Percentiles rank a stretch among this genome's conserved stretches.
These are phyloP conservation scores for Citrus reticulata DNA, from an alignment of 345 rosid genomes.

Conservation along the genomic window DNA sequence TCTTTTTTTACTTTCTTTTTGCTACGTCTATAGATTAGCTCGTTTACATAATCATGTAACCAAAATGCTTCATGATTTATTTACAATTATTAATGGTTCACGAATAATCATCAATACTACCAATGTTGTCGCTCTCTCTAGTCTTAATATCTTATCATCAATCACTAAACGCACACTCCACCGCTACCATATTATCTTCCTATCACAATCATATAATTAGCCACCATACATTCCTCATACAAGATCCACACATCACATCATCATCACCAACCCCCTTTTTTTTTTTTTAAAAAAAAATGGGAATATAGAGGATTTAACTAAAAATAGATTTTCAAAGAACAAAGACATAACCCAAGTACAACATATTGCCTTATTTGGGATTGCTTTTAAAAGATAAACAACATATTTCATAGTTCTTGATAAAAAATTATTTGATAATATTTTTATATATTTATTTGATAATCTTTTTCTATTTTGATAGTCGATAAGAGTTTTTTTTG, in stretches of 20 bases:
- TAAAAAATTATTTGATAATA: too few relatives aligned
- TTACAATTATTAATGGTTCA: background rate
- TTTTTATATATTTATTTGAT: too few relatives aligned
- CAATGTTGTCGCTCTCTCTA: background rate
- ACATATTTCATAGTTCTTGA: too few relatives aligned
- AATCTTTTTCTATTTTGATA: too few relatives aligned
- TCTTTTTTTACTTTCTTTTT: background rate
- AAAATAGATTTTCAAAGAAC: too few relatives aligned
- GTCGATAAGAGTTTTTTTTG: too few relatives aligned
- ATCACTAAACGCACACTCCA: background rate
- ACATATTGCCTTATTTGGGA: too few relatives aligned
- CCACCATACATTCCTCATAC: background rate
- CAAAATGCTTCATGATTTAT: background rate
- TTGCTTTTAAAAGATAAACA: too few relatives aligned
- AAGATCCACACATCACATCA: background rate
- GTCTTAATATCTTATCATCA: background rate
- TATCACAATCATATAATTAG: background rate
- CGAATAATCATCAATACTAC: background rate
- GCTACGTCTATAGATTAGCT: background rate
- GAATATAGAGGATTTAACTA: too few relatives aligned
- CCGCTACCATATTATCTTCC: background rate
- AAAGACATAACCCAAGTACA: too few relatives aligned
- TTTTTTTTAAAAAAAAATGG: too few relatives aligned
- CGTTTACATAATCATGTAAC: background rate
- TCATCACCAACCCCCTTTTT: background rate